Evolutionary conservation across 1,284 basidiomycete species (phyloP).

Genomic region (Rhizoctonia solani): DNA sequence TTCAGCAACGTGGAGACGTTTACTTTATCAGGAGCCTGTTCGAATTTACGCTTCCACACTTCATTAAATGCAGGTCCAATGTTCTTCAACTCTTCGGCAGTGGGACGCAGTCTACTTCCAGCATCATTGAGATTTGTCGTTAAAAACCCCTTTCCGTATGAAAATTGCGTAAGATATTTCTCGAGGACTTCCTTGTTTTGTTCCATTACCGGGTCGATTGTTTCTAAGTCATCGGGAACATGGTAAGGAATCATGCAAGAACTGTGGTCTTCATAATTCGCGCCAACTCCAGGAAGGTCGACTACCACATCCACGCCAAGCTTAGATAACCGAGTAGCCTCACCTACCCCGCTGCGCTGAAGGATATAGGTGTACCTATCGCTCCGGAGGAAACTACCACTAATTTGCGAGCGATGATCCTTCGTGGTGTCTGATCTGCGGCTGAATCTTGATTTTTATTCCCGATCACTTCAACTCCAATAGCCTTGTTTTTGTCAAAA

Average conservation of each 20-base stretch:
- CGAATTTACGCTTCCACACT: constrained; percentile 53
- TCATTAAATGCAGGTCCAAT: constrained; percentile 53
- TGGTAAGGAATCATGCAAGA: background rate
- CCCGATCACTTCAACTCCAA: constrained; percentile 7
- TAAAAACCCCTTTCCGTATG: background rate
- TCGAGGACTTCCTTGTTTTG: background rate
- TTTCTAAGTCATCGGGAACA: constrained; percentile 3
- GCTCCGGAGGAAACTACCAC: constrained; percentile 23
- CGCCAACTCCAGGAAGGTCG: constrained; percentile 61
- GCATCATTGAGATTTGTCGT: constrained; percentile 50
- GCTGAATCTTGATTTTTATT: constrained; percentile 14
- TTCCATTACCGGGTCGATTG: background rate
- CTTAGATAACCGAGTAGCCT: constrained; percentile 48
- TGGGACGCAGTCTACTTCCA: constrained; percentile 57
- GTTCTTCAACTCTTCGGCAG: constrained; percentile 49
- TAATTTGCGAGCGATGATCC: constrained; percentile 16
- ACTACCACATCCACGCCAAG: constrained; percentile 51
- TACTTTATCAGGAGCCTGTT: constrained; percentile 53
- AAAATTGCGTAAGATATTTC: background rate
- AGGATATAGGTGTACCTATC: constrained; percentile 58
- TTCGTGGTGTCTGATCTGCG: constrained; percentile 23
- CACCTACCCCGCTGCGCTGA: constrained; percentile 59
- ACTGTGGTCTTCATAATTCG: constrained; percentile 54
- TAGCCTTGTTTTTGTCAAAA: constrained; percentile 10
- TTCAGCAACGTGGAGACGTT: no score